Evolutionary conservation across 345 rosid species (phyloP), one percentile per base, ranked within the genome.

Genomic region (Populus deltoides): DNA sequence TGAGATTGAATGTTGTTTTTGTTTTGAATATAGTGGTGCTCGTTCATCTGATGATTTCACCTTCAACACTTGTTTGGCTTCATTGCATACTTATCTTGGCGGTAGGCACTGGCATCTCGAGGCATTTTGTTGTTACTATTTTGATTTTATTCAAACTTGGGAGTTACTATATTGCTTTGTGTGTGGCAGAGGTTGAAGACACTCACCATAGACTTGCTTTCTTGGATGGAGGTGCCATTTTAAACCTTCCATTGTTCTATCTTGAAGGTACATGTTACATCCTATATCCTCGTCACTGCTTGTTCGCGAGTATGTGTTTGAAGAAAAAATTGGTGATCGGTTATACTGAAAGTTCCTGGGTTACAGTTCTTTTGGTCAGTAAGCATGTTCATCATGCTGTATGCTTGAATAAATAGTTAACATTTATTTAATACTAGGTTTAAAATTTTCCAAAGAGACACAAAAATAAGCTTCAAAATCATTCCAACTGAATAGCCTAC

Each of bases 1-100:
- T 8, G 61, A 22, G 9, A 55, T 55, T 22, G 62, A 55, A 22
- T 22, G n/a, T 8, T 55, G 8, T 35, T 36, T 8, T 43, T 76
- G 57, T 66, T 13, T 69, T 82, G 62, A 72, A 24, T 43, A 20
- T 47, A 92, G 89, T 15, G 88, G 76, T 51, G 76, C 70, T 9
- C 35, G 65, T 33, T 55, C 87, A 70, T 74, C 81, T 70, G 83
- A 75, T 82, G 94, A 83, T 68, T 79, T 79, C 78, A 84, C 90
- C 38, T 96, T 92, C 84, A 85, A 96, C 80, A 86, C 97, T 18
- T 63, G 86, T 77, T 83, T 93, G 94, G 92, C 97, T 83, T 90
- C 98, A 18, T 66, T 93, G 75, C 99, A 96, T 83, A 86, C 93
- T 0, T 96, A 96, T 86, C 93, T 96, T 27, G 99, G 98, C 1